phyloP scores from a whole-genome alignment of 805 yeast species.

The Candida ficus region DNA sequence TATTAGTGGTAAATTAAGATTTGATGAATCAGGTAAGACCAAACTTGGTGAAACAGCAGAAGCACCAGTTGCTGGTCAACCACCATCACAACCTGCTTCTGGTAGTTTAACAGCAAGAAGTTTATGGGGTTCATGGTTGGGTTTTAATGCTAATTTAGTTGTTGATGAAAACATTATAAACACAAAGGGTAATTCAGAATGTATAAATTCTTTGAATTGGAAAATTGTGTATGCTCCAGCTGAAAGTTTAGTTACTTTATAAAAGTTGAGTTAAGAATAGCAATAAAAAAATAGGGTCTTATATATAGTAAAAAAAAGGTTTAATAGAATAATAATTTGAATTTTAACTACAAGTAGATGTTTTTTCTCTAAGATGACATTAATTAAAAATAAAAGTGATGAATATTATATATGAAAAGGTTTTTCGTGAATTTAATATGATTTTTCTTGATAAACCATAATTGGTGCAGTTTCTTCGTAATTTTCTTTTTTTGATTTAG shows the following conservation, averaged over 20 bases:
- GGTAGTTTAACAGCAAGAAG: constrained; percentile 37
- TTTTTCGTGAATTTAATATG: not conserved
- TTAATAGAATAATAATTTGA: too few relatives aligned
- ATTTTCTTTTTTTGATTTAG: constrained; percentile 6
- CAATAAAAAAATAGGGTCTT: too few relatives aligned
- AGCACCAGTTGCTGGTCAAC: constrained; percentile 23
- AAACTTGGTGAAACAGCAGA: constrained; percentile 62
- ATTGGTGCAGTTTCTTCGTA: constrained; percentile 10
- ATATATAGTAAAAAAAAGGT: too few relatives aligned
- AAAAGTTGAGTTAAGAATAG: too few relatives aligned
- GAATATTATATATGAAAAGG: too few relatives aligned
- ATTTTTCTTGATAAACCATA: constrained; percentile 19
- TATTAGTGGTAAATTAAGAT: constrained; percentile 55
- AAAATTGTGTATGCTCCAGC: constrained; percentile 61
- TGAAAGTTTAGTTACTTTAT: constrained; percentile 33
- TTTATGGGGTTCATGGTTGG: constrained; percentile 68
- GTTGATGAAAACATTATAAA: constrained; percentile 46
- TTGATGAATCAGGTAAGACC: constrained; percentile 71
- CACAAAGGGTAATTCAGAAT: constrained; percentile 35
- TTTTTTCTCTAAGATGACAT: too few relatives aligned
- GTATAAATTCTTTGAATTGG: constrained; percentile 59
- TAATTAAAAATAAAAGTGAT: too few relatives aligned
- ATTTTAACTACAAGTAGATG: too few relatives aligned
- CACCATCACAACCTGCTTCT: constrained; percentile 6
- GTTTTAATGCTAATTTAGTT: constrained; percentile 54